Evolutionary conservation across 768 basidiomycete species (phyloP), one percentile per base, ranked within the genome.

Genomic region (Collybia mongolica): DNA sequence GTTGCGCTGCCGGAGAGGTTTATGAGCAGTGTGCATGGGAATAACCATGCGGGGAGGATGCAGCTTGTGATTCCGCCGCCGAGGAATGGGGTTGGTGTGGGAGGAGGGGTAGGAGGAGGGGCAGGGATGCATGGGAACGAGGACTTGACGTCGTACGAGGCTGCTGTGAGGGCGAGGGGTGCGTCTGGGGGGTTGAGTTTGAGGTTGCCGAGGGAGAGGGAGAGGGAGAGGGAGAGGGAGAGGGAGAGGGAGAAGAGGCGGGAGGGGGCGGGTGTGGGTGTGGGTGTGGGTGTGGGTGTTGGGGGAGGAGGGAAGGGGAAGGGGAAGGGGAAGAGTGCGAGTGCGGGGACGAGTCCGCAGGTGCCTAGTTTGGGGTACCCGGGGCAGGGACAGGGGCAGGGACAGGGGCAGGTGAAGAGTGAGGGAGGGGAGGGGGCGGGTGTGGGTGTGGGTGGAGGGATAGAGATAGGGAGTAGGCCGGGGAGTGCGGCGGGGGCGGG

Each of bases 131-230:
- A 59, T 64, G 53, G 49, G 54, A 59, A 72, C 38, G 88, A 91
- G 12, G 88, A 90, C 57, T 55, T 91, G 53, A 71, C 77, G 51
- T 79, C 80, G 49, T 91, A 91, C 51, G 85, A 89, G 60, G 86
- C 85, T 37, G 89, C 89, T 3, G 82, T 90, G 14, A 65, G 88
- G 2, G 37, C 46, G 1, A 15, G 46, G 6, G 26, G 26, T 9
- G 46, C 42, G 14, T 46, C 52, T 19, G 40, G 32, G 2, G 77
- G 72, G 50, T 63, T 89, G 36, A 84, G 78, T 55, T 65, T 88
- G 22, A 73, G 75, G 11, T 76, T 80, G 41, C 72, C 71, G 61
- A 64, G 65, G 65, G 57, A 65, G 52, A 55, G 64, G 60, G 52
- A 62, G 54, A 46, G 61, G 51, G 39, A 18, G 36, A 11, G 9